Base-by-base conservation (phyloP, 2,329 filamentous ascomycete species). In the Xylariaceae sp. region DNA sequence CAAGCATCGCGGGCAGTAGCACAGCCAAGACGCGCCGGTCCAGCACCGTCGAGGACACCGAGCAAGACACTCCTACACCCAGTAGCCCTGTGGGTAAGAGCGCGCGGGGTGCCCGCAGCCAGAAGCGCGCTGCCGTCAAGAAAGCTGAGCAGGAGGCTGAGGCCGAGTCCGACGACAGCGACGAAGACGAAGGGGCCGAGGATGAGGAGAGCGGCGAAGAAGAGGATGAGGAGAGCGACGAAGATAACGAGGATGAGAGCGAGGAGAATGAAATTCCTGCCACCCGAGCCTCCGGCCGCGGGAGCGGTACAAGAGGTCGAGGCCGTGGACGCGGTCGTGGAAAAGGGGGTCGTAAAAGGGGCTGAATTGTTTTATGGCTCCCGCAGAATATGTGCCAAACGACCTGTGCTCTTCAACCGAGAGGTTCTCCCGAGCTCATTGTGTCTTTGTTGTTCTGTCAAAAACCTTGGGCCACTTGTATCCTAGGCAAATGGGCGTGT, bases 41-140 rank as follows among this genome's bases (percentile, higher is more conserved):
- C 24, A 75, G 72, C 48, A 76, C 73, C 4, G 66, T 76, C n/a
- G 73, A 74, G 3, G 73, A 76, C 41, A 74, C 73, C 1, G 73
- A 77, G 48, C 67, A 68, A 31, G 66, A 69, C 34, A 71, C 64
- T 4, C 63, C 65, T n/a, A 63, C 65, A 28, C 57, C 58, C 18
- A 60, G 64, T 39, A 68, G 66, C 38, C 68, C 66, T 40, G 55
- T 63, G 41, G 47, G 61, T 44, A 69, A 64, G 51, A 59, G 66
- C 16, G 68, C 66, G 9, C 65, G 72, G 43, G 64, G 65, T n/a
- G 60, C 64, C 1, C 56, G 70, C 43, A 64, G 71, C 44, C 63
- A 67, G 47, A 71, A 71, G 51, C 66, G 71, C 35, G 66, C 64
- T 0, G 64, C 64, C 11, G 68, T 65, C 18, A 68, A 69, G 39